Evolutionary conservation across 2,329 filamentous ascomycete species (phyloP), one percentile per base, ranked within the genome.

Genomic region (Exophiala sp.): DNA sequence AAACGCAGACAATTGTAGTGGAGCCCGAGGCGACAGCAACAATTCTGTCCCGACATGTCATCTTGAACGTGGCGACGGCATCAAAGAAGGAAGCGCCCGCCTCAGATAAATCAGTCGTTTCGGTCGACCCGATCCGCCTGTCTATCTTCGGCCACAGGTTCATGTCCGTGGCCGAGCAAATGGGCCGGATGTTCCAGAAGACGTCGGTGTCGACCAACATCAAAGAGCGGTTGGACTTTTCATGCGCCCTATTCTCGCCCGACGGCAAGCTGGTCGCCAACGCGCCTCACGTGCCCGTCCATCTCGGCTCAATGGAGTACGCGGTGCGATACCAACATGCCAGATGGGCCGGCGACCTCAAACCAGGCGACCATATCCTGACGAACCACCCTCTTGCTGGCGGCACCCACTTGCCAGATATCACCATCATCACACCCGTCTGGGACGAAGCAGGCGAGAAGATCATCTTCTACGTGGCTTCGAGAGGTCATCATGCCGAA

Each of bases 101-200:
- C 71, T 54, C 69, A 74, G 50, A 65, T 75, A 32, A 69, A 68
- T 42, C 74, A 73, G 14, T 19, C 11, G 74, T 73, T 37, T 77
- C 81, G 49, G 81, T 87, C 0, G 84, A 90, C 63, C 86, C 86
- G 0, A 86, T 90, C 58, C 76, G 87, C 69, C 75, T 91, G 1
- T 85, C 81, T 62, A 85, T 91, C 50, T 90, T 91, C 58, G 84
- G 83, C 1, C 85, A 90, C 64, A 77, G 86, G 6, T 91, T 91
- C 68, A 91, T 90, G 86, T 82, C 83, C 5, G 88, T 90, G 59
- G 86, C 86, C 1, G 86, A 91, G 66, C 86, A 90, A 63, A 90
- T 91, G 86, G 86, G 86, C 1, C 73, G 84, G 47, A 82, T 84
- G 10, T 68, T 90, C 13, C 85, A 89, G 62, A 90, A 89, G 70